Evolutionary conservation across 495 filamentous ascomycete species (phyloP), one percentile per base, ranked within the genome.

Genomic region (Cairneyella variabilis): DNA sequence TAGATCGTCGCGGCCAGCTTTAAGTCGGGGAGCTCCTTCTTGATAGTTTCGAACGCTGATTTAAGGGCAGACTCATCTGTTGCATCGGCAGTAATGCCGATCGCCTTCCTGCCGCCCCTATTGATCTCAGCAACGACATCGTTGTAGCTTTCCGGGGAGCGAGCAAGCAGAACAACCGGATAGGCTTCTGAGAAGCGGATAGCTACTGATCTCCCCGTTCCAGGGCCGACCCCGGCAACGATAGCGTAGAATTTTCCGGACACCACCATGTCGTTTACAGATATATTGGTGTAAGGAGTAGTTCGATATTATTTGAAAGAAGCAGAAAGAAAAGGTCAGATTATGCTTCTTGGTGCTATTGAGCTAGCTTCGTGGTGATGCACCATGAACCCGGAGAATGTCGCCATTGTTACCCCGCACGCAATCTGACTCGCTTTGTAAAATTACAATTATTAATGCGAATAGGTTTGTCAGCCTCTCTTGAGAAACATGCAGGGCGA

Each of bases 61-160:
- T 47, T 30, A 11, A 47, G 10, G 44, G 22, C 25, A 3, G 44
- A 4, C 1, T 77, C 65, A 66, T 87, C 79, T 0, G 83, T 75
- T 2, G 88, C 73, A 64, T 96, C 90, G 17, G 89, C 75, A 57
- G 79, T 81, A 59, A 95, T 82, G 17, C 90, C 91, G 23, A 90
- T 69, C 1, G 90, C 91, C 45, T 83, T 76, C 14, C 89, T 88
- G 44, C 88, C 85, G 20, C 65, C 67, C 22, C 69, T 60, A 58
- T 85, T 84, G 68, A 96, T 91, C 56, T 91, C 87, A 34, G 79
- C 59, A 3, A 91, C 85, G n/a, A 91, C 73, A 38, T 73, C 62
- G 26, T 80, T 70, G 69, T 83, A 90, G 66, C 74, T 90, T 14
- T 76, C 68, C 0, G 86, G 76, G 23, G 78, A 85, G 30, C 90